Base-by-base conservation (phyloP, 1,284 basidiomycete genomes). In the Marasmius oreades region DNA sequence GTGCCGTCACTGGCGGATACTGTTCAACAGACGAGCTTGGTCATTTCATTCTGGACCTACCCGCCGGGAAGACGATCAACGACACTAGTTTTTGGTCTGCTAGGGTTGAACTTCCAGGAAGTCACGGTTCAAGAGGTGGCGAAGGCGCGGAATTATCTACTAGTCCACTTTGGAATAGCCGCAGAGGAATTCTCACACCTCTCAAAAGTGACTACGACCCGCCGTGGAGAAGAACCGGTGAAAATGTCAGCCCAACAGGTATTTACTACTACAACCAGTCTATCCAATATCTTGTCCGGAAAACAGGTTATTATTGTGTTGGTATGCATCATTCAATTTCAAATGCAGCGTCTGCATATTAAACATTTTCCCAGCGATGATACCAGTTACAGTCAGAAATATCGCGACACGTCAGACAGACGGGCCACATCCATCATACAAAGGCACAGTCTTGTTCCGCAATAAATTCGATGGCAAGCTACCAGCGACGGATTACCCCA, bases 401-500 rank as follows among this genome's bases (percentile, higher is more conserved):
- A 63, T 63, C 45, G 59, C 58, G 14, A 69, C 69, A 37, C 75
- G 75, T 62, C 73, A 73, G 39, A 59, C 71, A n/a, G 77, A 78
- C 36, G 80, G 83, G 62, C 75, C 81, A 24, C 93, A 95, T 66
- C 88, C 93, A n/a, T 77, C 79, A 20, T 99, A 95, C 72, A 77
- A 78, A 7, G 96, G 94, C 26, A 73, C 79, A 26, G 89, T 98
- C 44, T 75, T 89, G 46, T 99, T 98, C 79, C 82, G 82, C 64
- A 98, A 98, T 71, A 85, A 80, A 2, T 98, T 98, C 69, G 75
- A 90, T 37, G 96, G 96, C 36, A 84, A 92, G 69, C 79, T 99
- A 18, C 85, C 96, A 3, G 95, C 95, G 3, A 84, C 91, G 2
- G 96, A 99, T 70, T 97, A 98, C 69, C 96, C 96, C n/a, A 99